Evolutionary conservation across 1,139 yeast species (phyloP), one percentile per base, ranked within the genome.

Genomic region (Sugiyamaella sp.): DNA sequence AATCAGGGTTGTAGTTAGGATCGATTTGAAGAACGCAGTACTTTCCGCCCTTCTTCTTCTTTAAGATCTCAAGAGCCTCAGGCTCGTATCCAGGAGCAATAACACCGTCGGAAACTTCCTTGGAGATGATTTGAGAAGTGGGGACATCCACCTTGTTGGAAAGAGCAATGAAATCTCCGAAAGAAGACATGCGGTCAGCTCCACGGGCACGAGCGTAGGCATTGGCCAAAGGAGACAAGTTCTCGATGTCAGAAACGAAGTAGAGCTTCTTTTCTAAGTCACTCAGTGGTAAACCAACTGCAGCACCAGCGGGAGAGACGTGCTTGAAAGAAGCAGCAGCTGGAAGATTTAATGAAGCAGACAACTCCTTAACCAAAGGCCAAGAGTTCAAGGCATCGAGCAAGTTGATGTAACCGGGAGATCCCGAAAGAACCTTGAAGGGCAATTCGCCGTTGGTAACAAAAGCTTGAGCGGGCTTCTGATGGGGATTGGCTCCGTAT

Each of bases 171-270:
- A 91, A 93, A 76, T 93, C 99, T 71, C 99, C 99, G 70, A 93
- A 93, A 14, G 97, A 89, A 12, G 98, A 90, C 99, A 93, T 93
- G 80, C 99, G 86, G 77, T 93, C 99, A 63, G 99, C 99, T 73
- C 99, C 99, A 76, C 99, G 87, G 53, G 99, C 99, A 76, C 99
- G 87, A 43, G 99, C 99, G 69, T 93, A 93, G 57, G 99, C 99
- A 69, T 88, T 88, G 60, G 99, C 99, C 70, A 93, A 80, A 57
- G 98, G 98, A 29, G 97, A 89, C 71, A 93, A 79, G 79, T 90
- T 88, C 75, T 89, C 96, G 68, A 93, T 89, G 72, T 89, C 97
- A 66, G 84, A 84, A 60, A 93, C 99, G 72, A 93, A 93, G 79
- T 93, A 93, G 60, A 93, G 82, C 75, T 91, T 88, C 82, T 91